Evolutionary conservation across 305 asterid genomes (phyloP), one percentile per base, ranked within the genome.

Genomic region (Fraxinus dipetala): DNA sequence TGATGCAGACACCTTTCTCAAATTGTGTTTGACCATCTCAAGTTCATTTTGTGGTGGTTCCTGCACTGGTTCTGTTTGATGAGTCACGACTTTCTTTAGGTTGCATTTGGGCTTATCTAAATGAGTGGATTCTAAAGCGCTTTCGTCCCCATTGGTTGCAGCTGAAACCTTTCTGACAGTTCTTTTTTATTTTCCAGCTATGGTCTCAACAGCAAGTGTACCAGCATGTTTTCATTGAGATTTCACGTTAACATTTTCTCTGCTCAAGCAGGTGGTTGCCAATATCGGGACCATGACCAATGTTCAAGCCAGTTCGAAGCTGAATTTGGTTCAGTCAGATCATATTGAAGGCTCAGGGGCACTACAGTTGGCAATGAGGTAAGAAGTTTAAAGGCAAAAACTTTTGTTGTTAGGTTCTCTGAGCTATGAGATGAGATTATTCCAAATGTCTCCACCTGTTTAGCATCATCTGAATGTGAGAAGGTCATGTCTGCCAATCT

Each of bases 281-380:
- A 94, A 77, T 91, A 91, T 81, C 83, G 92, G 79, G 94, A 87
- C 38, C 82, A 36, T 48, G 98, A 92, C 98, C 98, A 96, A 18
- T 95, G 90, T 74, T 93, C 97, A 36, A 96, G 96, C 99, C 99
- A 94, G 82, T 85, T 92, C 90, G 85, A 85, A 79, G 94, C 93
- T 76, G 98, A 92, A 88, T 96, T 94, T 2, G 97, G 97, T 77
- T 94, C 95, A 16, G 87, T 77, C 30, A 45, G 70, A 78, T 92
- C 98, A 73, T 93, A 96, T 83, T 90, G 99, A 85, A 96, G 97
- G 87, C 93, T 88, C 88, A 93, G 90, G 24, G 95, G 94, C 92
- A 90, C 86, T 43, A 97, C 89, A 80, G 86, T 91, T 61, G 98
- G 98, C 90, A 91, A 76, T 48, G 84, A 85, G 76, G 80, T 78